A percentile compares a stretch with the other conserved stretches of the same genome.
Evolutionary conservation across 2,329 filamentous ascomycete genomes (phyloP).

Genomic region (Paramyrothecium roridum): DNA sequence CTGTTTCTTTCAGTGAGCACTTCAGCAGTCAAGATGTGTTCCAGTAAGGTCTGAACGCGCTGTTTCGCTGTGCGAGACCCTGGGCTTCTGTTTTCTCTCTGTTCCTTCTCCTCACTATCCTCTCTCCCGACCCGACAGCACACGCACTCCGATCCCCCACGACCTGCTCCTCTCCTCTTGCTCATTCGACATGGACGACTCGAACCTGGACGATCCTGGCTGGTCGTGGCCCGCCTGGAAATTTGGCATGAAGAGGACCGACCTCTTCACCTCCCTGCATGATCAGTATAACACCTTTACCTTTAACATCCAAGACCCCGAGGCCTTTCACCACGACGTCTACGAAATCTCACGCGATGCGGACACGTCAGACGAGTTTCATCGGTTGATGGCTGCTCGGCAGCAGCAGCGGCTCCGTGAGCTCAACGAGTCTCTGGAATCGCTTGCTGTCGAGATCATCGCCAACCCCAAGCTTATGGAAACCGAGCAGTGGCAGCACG

Average conservation of each 20-base stretch:
- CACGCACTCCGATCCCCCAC: slow-evolving; percentile 9
- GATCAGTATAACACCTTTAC: slow-evolving; percentile 59
- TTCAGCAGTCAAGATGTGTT: background rate
- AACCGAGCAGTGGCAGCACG: slow-evolving; percentile 56
- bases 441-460: slow-evolving; percentile 58
- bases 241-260: slow-evolving; percentile 58
- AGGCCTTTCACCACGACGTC: slow-evolving; percentile 60
- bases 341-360: slow-evolving; percentile 54
- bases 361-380: slow-evolving; percentile 49
- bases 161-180: slow-evolving; percentile 7
- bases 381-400: slow-evolving; percentile 49
- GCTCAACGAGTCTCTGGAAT: slow-evolving; percentile 53
- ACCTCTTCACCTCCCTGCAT: slow-evolving; percentile 55
- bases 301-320: slow-evolving; percentile 54
- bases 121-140: slow-evolving; percentile 11
- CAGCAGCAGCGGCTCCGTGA: slow-evolving; percentile 52
- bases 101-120: background rate
- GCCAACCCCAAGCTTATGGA: slow-evolving; percentile 57
- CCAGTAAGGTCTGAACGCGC: background rate
- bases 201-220: slow-evolving; percentile 46
- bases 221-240: slow-evolving; percentile 59
- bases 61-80: background rate
- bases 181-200: slow-evolving; percentile 47
- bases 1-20: background rate
- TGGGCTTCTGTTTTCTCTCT: background rate